Conservation (phyloP, 1,139 yeast genomes). For the Pichia sp. region DNA sequence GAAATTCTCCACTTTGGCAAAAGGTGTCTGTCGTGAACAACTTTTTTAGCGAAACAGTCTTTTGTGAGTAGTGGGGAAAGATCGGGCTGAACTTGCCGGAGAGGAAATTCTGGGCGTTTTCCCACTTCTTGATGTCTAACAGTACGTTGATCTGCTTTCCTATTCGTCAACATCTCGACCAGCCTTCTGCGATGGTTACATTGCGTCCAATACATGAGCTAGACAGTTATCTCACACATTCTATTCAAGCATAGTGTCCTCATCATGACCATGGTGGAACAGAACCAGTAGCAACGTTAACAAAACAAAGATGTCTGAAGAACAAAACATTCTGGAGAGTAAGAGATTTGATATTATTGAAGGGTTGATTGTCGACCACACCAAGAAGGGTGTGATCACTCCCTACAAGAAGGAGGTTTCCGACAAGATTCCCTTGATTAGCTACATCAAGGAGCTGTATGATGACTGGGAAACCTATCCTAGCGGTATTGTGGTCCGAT, state of each 20-base stretch:
- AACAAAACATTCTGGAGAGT: neutral
- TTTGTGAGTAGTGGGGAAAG: neutral
- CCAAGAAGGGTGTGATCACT: neutral
- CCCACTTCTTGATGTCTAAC: no score
- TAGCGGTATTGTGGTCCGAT: neutral
- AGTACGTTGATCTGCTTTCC: no score
- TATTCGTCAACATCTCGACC: neutral
- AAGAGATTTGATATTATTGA: neutral
- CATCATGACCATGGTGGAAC: neutral
- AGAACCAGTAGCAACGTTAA: neutral
- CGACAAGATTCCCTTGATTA: neutral
- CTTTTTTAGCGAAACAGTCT: neutral
- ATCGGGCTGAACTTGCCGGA: neutral
- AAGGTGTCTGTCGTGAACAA: no score
- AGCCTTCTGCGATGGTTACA: neutral
- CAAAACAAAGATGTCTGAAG: neutral
- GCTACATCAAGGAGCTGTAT: neutral
- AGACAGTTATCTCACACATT: neutral
- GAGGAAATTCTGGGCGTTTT: no score
- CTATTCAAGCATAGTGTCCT: neutral
- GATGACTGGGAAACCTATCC: neutral
- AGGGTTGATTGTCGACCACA: neutral
- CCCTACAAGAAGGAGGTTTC: neutral
- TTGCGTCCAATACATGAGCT: neutral
- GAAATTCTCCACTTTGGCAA: no score